Evolutionary conservation across 768 basidiomycete genomes (phyloP), one percentile per base, ranked within the genome.

Genomic region (Lactarius sp.): DNA sequence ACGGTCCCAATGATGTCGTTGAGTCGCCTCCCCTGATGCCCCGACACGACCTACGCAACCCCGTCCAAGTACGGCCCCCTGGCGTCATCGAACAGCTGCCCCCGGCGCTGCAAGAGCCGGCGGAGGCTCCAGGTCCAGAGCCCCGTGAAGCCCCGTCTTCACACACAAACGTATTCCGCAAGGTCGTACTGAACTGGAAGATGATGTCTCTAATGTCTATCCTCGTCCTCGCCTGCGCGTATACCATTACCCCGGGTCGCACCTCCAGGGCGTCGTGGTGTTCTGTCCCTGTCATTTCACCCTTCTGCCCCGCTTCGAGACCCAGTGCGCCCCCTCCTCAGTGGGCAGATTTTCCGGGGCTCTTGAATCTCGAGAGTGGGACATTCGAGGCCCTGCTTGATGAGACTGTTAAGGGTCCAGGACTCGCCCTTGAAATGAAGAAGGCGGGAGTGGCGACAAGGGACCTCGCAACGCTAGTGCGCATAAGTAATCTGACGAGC

Each of bases 381-480:
- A 81, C 81, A 1, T 84, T 91, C 60, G 86, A 84, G 59, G 77
- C 87, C 66, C 73, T 91, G 16, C 71, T 87, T 33, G 83, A 82
- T 53, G 82, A 84, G 52, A 77, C 85, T 0, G 77, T 80, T 0
- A 84, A 85, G 2, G 81, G 83, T 0, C 82, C 85, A 0, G 78
- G 77, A 5, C 71, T 92, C 44, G 83, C 87, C 5, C 70, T 88
- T 47, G 83, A 88, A 60, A 81, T 92, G 66, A 84, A 89, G 74
- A 86, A 85, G 71, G 85, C 87, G 13, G 86, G 91, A 68, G 85
- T 91, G 81, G 90, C 88, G 12, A 88, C 86, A 1, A 76, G 73
- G 27, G 90, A 92, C 70, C 77, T 92, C 56, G 75, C 82, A 13
- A 79, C 82, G 6, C 77, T 88, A 33, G 85, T 91, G 14, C 79